phyloP scores from a whole-genome alignment of 805 yeast species.

The Debaryomyces prosopidis region DNA sequence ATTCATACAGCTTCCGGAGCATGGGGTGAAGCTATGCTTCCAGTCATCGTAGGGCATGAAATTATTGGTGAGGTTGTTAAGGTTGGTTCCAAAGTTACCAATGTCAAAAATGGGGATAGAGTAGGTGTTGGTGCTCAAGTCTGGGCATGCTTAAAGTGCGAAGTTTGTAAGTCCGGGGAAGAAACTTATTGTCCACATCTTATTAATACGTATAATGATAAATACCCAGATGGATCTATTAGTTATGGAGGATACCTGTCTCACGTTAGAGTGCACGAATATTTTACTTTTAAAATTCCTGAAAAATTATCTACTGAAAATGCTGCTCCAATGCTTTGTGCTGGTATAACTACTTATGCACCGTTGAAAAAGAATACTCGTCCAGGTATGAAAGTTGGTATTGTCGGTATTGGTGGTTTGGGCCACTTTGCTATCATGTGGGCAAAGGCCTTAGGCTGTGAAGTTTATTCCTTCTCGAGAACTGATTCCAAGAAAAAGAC shows the following conservation, averaged over 20 bases:
- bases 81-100: constrained; percentile 34
- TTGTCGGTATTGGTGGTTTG: constrained; percentile 67
- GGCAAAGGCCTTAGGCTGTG: constrained; percentile 62
- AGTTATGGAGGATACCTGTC: constrained; percentile 53
- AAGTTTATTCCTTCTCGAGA: constrained; percentile 32
- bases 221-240: constrained; percentile 21
- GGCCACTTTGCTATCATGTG: constrained; percentile 63
- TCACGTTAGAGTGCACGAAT: constrained; percentile 43
- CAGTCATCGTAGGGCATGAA: constrained; percentile 24
- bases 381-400: constrained; percentile 50
- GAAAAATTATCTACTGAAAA: constrained; percentile 38
- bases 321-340: constrained; percentile 58
- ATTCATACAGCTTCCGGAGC: constrained; percentile 13
- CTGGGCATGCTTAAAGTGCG: constrained; percentile 7
- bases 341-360: constrained; percentile 55
- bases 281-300: constrained; percentile 50
- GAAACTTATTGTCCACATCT: constrained; percentile 32
- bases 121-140: constrained; percentile 37
- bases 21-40: constrained; percentile 16
- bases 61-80: constrained; percentile 20
- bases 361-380: constrained; percentile 49
- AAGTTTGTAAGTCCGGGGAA: constrained; percentile 3
- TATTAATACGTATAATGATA: constrained; percentile 35
- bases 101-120: constrained; percentile 43
- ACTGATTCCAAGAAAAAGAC: constrained; percentile 27